A percentile compares a stretch with the other conserved stretches of the same genome.
Evolutionary conservation across 78 protist species (phyloP).

Genomic region (Emiliania huxleyi): DNA sequence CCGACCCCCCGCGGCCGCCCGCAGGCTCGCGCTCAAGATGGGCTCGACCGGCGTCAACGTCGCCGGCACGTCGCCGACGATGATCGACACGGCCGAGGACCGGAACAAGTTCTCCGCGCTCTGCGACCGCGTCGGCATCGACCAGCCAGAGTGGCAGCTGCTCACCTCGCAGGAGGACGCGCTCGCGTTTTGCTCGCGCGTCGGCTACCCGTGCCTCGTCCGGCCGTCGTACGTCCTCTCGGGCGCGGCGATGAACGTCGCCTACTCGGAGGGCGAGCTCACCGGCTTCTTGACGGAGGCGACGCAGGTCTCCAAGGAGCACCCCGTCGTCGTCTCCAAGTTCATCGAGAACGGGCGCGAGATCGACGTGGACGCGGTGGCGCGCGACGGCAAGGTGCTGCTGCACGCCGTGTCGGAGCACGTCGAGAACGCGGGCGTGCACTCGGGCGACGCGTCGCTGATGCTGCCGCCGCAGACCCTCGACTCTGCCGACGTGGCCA

Average conservation of each 20-base stretch:
- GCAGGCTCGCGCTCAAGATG: background rate
- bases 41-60: background rate
- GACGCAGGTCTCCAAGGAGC: slow-evolving; percentile 68
- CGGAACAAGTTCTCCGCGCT: slow-evolving; percentile 71
- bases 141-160: slow-evolving; percentile 92
- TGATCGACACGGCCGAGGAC: slow-evolving; percentile 94
- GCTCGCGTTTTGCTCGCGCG: slow-evolving; percentile 74
- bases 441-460: slow-evolving; percentile 94
- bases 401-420: slow-evolving; percentile 87
- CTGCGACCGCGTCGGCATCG: slow-evolving; percentile 68
- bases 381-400: slow-evolving; percentile 78
- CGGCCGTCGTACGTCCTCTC: slow-evolving; percentile 94
- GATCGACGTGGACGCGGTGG: slow-evolving; percentile 93
- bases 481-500: slow-evolving; percentile 53
- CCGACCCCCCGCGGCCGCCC: too few species aligned
- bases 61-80: slow-evolving; percentile 17
- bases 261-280: slow-evolving; percentile 74
- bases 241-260: slow-evolving; percentile 95
- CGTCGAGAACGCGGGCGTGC: slow-evolving; percentile 97
- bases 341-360: slow-evolving; percentile 87
- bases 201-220: slow-evolving; percentile 91
- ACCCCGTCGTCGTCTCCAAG: slow-evolving; percentile 91
- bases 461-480: slow-evolving; percentile 88
- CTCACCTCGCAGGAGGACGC: slow-evolving; percentile 73
- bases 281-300: slow-evolving; percentile 77